phyloP scores from a whole-genome alignment of 805 yeast species.

The Yamadazyma paraphyllophila region DNA sequence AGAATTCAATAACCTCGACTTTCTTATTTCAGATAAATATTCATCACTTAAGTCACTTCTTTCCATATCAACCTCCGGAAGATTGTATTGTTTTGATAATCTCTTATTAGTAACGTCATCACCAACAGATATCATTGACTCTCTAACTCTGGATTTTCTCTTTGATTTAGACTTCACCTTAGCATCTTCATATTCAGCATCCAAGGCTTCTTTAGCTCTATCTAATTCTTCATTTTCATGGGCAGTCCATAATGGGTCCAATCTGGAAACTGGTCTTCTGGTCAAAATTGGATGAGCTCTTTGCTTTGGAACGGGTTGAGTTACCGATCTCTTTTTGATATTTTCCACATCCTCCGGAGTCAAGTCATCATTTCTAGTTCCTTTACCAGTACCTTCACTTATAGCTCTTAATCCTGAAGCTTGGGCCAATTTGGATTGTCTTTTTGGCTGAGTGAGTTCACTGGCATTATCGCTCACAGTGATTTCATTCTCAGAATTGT shows the following conservation, averaged over 20 bases:
- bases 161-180: conserved; percentile 11
- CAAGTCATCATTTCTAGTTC: conserved; percentile 29
- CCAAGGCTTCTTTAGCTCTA: conserved; percentile 42
- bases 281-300: conserved; percentile 41
- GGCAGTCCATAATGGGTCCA: conserved; percentile 56
- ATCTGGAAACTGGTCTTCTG: conserved; percentile 54
- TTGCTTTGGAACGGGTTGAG: conserved; percentile 36
- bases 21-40: conserved; percentile 43
- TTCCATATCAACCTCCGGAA: conserved; percentile 38
- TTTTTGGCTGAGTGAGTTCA: conserved; percentile 34
- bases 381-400: conserved; percentile 31
- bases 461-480: conserved; percentile 21
- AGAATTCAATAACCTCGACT: conserved; percentile 43
- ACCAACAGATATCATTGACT: conserved; percentile 34
- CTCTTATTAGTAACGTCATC: conserved; percentile 15
- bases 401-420: conserved; percentile 28
- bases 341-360: conserved; percentile 45
- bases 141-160: conserved; percentile 20
- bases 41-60: conserved; percentile 40
- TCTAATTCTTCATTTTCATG: conserved; percentile 48
- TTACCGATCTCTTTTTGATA: conserved; percentile 45
- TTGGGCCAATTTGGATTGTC: conserved; percentile 26
- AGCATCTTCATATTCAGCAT: conserved; percentile 30
- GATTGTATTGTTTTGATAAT: conserved; percentile 22
- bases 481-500: conserved; percentile 27